Percentiles rank a stretch among this genome's conserved stretches.
These are phyloP conservation scores for Climacium dendroides DNA, from an alignment of 225 moss, liverwort and hornwort species.

Conservation along the genomic window DNA sequence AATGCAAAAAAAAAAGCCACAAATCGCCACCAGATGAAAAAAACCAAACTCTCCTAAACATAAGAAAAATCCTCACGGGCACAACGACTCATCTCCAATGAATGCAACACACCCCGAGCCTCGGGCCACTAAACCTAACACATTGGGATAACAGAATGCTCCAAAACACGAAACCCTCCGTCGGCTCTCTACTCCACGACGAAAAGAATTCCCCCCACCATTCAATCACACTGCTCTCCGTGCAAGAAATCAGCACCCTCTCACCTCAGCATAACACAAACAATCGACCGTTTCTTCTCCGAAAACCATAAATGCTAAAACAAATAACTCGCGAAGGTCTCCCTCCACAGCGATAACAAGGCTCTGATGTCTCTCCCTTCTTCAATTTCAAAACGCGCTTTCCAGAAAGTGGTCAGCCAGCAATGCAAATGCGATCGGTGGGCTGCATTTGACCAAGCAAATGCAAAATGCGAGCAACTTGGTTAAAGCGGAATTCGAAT, in stretches of 20 bases:
- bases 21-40: neutral
- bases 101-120: neutral
- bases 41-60: neutral
- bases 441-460: neutral
- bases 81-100: neutral
- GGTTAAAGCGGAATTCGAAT: neutral
- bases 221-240: neutral
- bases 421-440: neutral
- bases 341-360: neutral
- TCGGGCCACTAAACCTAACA: neutral
- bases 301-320: neutral
- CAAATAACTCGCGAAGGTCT: neutral
- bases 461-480: neutral
- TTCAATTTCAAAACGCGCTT: neutral
- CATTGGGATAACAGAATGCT: neutral
- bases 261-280: slow-evolving; percentile 2
- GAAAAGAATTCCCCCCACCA: neutral
- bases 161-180: neutral
- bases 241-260: neutral
- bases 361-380: neutral
- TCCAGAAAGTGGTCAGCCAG: neutral
- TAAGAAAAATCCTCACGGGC: neutral
- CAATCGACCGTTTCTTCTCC: neutral
- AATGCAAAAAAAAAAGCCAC: neutral
- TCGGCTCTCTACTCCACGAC: neutral